Evolutionary conservation across 345 rosid genomes (phyloP), one percentile per base, ranked within the genome.

Genomic region (Triadica sebifera): DNA sequence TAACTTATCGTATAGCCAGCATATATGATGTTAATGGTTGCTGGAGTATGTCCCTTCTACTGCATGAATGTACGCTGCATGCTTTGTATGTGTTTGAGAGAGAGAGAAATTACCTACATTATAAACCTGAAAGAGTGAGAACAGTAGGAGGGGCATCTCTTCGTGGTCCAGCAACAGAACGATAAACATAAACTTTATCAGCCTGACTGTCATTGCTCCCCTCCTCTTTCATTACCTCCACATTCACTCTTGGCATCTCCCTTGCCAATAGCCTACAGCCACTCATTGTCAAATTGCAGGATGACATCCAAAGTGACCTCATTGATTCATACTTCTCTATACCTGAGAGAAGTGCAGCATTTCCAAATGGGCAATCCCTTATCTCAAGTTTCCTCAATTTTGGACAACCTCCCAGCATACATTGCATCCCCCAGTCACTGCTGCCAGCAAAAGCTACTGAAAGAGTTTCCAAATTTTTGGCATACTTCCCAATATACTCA

Each of bases 231-330:
- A 89, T 89, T 29, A 89, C 91, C 81, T 89, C 93, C 34, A 89
- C 93, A 34, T 89, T 89, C 83, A 89, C 77, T 79, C 91, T 79
- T 22, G 93, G 93, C 91, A 84, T 87, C 84, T 84, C 65, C 78
- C 74, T 82, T 1, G 93, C 93, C 85, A 89, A 74, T 24, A 47
- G 63, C 75, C 75, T 76, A 75, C 93, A 89, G 24, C 81, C 93
- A 79, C 78, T 79, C 84, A 89, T 86, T 25, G 93, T 87, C 75
- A 89, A 82, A 65, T 87, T 85, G 80, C 93, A 89, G 45, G 91
- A 83, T 24, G 93, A 89, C 91, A 89, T 87, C 93, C 93, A 89
- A 69, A 89, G 89, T 5, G 91, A 89, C 81, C 91, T 86, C 93
- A 89, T 89, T 6, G 91, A 86, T 77, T 89, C 93, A 24, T 87